Base-by-base conservation (phyloP, 352 stramenopile genomes). In the Globisporangium camurandrum region DNA sequence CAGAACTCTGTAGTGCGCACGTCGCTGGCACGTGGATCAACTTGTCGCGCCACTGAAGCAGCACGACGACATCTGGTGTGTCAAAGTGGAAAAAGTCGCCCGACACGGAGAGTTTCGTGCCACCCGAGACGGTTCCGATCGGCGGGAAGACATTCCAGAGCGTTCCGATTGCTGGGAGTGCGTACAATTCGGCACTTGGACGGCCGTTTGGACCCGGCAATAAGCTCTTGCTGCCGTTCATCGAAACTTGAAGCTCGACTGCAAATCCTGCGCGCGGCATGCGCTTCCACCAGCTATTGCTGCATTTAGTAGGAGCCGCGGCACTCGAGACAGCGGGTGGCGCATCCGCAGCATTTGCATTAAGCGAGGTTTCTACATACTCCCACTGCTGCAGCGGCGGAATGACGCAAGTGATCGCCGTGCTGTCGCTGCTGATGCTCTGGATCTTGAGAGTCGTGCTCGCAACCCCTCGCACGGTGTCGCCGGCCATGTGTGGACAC, bases 31-130 rank as follows among this genome's bases (percentile, higher is more conserved):
- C 38, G 17, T 60, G 45, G 1, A 66, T 14, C 24, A 62, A 53
- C 22, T 56, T 71, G 36, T 70, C 67, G 55, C 52, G 59, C 64
- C 71, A 85, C 24, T 68, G 60, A 6, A 88, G 46, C 28, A 63
- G 63, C 2, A 82, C 69, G 19, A 62, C 56, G 6, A 59, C 64
- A 26, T 89, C 73, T 30, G 80, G 46, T 0, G 75, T 79, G 30
- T 86, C 75, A 38, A 84, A 84, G 26, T 73, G 61, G 26, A 84
- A 80, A 27, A 72, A 82, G 23, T 80, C 62, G 0, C 61, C 65
- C 4, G 64, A 57, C 17, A 89, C 48, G 0, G 66, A 66, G 2
- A 89, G 61, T 23, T 73, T 58, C 8, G 75, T 87, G 6, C 67
- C 66, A 19, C 78, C 78, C 10, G 43, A 51, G 3, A 69, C 46